phyloP scores from a whole-genome alignment of 2,329 filamentous ascomycete species.

The Neofusicoccum sp. region DNA sequence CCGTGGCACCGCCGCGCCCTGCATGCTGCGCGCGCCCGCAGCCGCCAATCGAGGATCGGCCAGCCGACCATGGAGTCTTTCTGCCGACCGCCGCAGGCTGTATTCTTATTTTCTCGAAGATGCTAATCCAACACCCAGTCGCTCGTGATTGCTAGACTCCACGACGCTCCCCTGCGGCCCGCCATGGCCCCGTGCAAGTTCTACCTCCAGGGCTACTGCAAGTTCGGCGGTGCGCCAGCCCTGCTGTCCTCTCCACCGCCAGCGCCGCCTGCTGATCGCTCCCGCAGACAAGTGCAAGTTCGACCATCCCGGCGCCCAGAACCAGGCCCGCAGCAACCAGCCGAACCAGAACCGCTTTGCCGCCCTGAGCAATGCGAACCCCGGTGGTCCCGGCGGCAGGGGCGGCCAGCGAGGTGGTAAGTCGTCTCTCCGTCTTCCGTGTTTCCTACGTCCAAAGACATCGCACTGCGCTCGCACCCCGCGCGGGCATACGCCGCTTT shows the following conservation, averaged over 20 bases:
- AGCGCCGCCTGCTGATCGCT: neutral
- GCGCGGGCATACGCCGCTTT: too few relatives aligned
- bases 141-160: neutral
- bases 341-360: constrained; percentile 60
- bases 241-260: neutral
- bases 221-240: constrained; percentile 59
- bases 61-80: constrained; percentile 12
- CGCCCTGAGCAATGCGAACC: constrained; percentile 40
- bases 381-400: constrained; percentile 7
- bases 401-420: constrained; percentile 45
- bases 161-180: constrained; percentile 3
- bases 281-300: constrained; percentile 58
- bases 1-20: neutral
- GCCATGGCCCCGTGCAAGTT: constrained; percentile 61
- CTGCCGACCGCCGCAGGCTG: neutral
- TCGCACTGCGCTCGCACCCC: too few relatives aligned
- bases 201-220: constrained; percentile 67
- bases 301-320: constrained; percentile 56
- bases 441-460: too few relatives aligned
- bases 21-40: constrained; percentile 9
- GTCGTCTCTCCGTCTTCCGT: constrained; percentile 23
- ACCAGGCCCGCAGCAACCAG: constrained; percentile 26
- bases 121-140: constrained; percentile 16
- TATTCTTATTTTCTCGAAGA: neutral
- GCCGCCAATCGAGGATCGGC: constrained; percentile 5